phyloP scores from a whole-genome alignment of 2,329 filamentous ascomycete genomes.

The Clonostachys byssicola region DNA sequence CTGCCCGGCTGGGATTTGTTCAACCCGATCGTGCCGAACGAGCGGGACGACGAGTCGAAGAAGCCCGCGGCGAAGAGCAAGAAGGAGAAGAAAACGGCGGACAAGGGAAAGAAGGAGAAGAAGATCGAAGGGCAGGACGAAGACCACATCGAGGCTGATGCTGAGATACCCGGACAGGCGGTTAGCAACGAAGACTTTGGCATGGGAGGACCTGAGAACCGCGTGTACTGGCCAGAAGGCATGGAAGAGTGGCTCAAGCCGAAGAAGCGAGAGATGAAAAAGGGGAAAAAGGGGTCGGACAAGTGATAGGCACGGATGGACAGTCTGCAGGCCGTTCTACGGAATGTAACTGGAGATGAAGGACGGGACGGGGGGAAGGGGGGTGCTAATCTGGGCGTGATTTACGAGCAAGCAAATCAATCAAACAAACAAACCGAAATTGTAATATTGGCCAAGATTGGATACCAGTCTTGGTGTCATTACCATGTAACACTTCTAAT shows the following conservation, averaged over 20 bases:
- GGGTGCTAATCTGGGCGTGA: no score
- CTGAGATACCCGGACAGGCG: slow-evolving; percentile 28
- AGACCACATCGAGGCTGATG: slow-evolving; percentile 31
- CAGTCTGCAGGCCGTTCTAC: no score
- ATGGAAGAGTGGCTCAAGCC: slow-evolving; percentile 90
- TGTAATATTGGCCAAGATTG: no score
- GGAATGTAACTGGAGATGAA: no score
- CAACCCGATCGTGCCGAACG: slow-evolving; percentile 73
- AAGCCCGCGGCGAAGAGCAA: slow-evolving; percentile 33
- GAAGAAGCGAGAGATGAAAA: slow-evolving; percentile 66
- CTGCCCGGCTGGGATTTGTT: slow-evolving; percentile 75
- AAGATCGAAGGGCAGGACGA: slow-evolving; percentile 7
- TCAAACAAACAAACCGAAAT: no score
- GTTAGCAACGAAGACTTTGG: slow-evolving; percentile 67
- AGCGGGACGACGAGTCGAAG: slow-evolving; percentile 68
- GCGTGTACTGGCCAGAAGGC: slow-evolving; percentile 87
- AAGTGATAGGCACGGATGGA: slow-evolving; percentile 5
- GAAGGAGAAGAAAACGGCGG: slow-evolving; percentile 26
- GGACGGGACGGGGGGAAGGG: no score
- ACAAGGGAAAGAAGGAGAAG: slow-evolving; percentile 16
- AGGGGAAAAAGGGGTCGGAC: slow-evolving; percentile 32
- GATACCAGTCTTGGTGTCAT: no score
- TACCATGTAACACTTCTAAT: no score
- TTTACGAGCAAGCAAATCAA: no score
- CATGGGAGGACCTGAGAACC: slow-evolving; percentile 78